Evolutionary conservation across 306 rosid genomes (phyloP).

Genomic region (Fragaria ananassa): DNA sequence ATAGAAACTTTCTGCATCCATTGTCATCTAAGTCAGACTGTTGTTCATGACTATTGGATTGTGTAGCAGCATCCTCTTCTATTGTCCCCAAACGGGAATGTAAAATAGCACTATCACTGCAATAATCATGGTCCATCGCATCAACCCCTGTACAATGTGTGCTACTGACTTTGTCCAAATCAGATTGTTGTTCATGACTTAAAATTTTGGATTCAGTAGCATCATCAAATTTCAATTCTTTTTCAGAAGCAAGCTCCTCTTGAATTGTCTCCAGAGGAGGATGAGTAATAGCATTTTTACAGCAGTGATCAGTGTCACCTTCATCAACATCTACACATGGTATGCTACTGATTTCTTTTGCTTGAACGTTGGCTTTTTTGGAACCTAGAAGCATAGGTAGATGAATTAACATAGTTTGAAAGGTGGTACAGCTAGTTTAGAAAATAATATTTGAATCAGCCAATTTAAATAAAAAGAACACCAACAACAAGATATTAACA

Average conservation of each 20-base stretch:
- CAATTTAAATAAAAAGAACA: background rate
- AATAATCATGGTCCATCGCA: constrained; percentile 30
- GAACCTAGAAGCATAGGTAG: constrained; percentile 25
- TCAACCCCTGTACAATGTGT: constrained; percentile 40
- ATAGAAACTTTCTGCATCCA: constrained; percentile 17
- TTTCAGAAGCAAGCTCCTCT: constrained; percentile 28
- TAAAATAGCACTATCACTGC: constrained; percentile 36
- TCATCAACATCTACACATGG: constrained; percentile 44
- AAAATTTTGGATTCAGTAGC: constrained; percentile 26
- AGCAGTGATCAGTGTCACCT: constrained; percentile 27
- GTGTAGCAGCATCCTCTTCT: constrained; percentile 35
- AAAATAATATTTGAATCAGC: background rate
- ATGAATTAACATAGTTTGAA: constrained; percentile 11
- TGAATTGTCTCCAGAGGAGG: constrained; percentile 28
- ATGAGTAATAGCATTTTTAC: constrained; percentile 33
- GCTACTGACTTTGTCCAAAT: constrained; percentile 12
- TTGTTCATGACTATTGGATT: constrained; percentile 35
- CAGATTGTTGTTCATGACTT: constrained; percentile 30
- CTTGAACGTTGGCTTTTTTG: constrained; percentile 31
- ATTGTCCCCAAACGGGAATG: constrained; percentile 22
- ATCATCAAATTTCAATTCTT: constrained; percentile 31
- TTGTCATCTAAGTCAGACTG: constrained; percentile 26
- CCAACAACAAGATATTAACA: background rate
- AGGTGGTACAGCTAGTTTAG: background rate
- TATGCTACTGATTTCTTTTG: constrained; percentile 32